Percentiles rank a stretch among this genome's conserved stretches.
Conservation (phyloP, 345 rosid species). For the Gynandropsis gynandra region DNA sequence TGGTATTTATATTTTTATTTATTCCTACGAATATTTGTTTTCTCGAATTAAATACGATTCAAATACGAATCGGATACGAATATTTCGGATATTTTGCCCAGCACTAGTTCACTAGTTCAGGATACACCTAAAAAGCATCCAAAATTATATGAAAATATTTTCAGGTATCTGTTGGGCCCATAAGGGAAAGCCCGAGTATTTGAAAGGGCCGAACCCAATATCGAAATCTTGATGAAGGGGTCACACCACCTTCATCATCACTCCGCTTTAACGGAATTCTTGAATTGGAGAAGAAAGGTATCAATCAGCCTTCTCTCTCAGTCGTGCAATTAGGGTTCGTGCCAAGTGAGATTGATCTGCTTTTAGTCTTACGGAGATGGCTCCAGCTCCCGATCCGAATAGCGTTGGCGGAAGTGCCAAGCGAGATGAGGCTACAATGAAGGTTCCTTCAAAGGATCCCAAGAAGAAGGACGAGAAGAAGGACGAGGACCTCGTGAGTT, state of each 20-base stretch:
- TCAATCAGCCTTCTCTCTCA: neutral
- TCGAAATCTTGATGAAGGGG: conserved; percentile 29
- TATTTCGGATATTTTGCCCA: no score
- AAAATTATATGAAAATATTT: no score
- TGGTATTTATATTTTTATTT: no score
- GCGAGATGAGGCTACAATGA: conserved; percentile 43
- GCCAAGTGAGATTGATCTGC: conserved; percentile 1
- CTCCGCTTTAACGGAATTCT: neutral
- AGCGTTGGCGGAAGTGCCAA: conserved; percentile 35
- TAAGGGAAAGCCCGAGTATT: neutral
- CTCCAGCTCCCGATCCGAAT: conserved; percentile 51
- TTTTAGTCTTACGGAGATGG: conserved; percentile 11
- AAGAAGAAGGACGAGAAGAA: conserved; percentile 91
- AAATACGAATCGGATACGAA: no score
- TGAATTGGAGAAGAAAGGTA: conserved; percentile 2
- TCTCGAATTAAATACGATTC: no score
- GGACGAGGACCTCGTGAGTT: conserved; percentile 74
- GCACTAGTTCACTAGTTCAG: no score
- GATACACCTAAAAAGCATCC: no score
- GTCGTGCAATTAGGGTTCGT: conserved; percentile 1
- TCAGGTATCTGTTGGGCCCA: neutral
- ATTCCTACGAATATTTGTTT: no score
- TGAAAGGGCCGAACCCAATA: conserved; percentile 5
- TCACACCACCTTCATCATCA: neutral
- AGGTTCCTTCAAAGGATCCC: conserved; percentile 71